phyloP scores from a whole-genome alignment of 495 filamentous ascomycete genomes.

The Xylaria venustula region DNA sequence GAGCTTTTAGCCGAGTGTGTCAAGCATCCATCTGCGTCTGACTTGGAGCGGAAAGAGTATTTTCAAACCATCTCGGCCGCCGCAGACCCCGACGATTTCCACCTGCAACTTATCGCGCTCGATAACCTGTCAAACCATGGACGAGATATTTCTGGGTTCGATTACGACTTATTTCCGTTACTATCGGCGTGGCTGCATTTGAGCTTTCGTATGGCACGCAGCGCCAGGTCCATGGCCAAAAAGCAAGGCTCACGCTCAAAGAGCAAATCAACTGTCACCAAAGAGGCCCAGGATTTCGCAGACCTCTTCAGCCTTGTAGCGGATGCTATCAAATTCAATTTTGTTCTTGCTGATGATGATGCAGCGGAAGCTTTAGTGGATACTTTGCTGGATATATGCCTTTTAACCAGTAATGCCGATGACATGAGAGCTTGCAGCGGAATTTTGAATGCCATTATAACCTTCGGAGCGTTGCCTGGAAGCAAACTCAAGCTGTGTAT shows the following conservation, averaged over 20 bases:
- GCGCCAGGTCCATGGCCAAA: constrained; percentile 48
- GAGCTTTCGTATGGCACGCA: constrained; percentile 53
- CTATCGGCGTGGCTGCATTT: constrained; percentile 57
- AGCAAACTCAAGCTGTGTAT: constrained; percentile 66
- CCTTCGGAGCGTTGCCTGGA: constrained; percentile 73
- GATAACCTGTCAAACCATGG: constrained; percentile 62
- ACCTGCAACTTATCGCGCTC: constrained; percentile 61
- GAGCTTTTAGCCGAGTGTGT: constrained; percentile 65
- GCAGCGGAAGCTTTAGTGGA: constrained; percentile 67
- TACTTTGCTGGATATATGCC: constrained; percentile 69
- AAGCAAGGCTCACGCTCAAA: constrained; percentile 45
- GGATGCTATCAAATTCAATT: constrained; percentile 83
- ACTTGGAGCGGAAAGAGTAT: constrained; percentile 63
- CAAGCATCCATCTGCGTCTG: constrained; percentile 56
- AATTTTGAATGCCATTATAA: constrained; percentile 76
- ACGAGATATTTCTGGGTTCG: constrained; percentile 62
- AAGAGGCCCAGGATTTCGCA: constrained; percentile 67
- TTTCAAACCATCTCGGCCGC: constrained; percentile 57
- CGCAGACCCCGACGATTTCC: constrained; percentile 56
- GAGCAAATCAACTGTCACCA: constrained; percentile 48
- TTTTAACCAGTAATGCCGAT: constrained; percentile 65
- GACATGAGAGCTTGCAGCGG: constrained; percentile 75
- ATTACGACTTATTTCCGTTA: constrained; percentile 58
- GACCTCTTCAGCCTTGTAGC: constrained; percentile 71
- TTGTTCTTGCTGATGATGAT: constrained; percentile 66